Percentiles rank a stretch among this genome's conserved stretches.
Evolutionary conservation across 2,329 filamentous ascomycete genomes (phyloP).

Genomic region (Monilinia vaccinii-corymbosi): DNA sequence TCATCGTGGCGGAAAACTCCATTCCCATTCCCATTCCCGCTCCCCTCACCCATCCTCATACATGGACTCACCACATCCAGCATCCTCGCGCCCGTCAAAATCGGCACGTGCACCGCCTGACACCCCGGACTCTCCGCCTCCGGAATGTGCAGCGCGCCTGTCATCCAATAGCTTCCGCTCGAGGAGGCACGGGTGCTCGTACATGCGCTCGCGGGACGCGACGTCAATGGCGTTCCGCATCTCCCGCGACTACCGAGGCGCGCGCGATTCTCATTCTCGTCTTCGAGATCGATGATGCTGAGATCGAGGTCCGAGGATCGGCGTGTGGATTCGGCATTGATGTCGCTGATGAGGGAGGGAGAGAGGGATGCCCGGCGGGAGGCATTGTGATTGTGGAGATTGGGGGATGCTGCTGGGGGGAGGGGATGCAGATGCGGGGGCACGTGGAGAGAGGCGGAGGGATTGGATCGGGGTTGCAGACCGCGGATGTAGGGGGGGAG

Average conservation of each 20-base stretch:
- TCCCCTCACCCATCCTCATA: background rate
- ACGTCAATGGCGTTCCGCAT: background rate
- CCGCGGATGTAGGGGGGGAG: background rate
- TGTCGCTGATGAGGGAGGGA: background rate
- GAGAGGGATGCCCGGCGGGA: background rate
- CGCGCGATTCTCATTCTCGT: background rate
- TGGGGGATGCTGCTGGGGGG: background rate
- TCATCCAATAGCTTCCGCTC: background rate
- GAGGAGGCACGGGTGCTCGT: too few relatives aligned
- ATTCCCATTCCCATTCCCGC: background rate
- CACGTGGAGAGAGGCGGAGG: background rate
- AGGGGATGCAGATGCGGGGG: background rate
- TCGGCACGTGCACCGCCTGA: background rate
- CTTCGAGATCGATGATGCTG: constrained; percentile 3
- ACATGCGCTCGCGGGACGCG: background rate
- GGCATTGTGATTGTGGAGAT: background rate
- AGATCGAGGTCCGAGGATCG: background rate
- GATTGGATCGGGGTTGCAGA: background rate
- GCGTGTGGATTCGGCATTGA: background rate
- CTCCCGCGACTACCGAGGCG: too few relatives aligned
- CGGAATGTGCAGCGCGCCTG: background rate
- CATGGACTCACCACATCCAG: background rate
- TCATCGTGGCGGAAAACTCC: background rate
- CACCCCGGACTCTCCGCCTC: background rate
- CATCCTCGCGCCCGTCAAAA: constrained; percentile 2